Evolutionary conservation across 2,329 filamentous ascomycete species (phyloP).

Genomic region (Beauveria bassiana): DNA sequence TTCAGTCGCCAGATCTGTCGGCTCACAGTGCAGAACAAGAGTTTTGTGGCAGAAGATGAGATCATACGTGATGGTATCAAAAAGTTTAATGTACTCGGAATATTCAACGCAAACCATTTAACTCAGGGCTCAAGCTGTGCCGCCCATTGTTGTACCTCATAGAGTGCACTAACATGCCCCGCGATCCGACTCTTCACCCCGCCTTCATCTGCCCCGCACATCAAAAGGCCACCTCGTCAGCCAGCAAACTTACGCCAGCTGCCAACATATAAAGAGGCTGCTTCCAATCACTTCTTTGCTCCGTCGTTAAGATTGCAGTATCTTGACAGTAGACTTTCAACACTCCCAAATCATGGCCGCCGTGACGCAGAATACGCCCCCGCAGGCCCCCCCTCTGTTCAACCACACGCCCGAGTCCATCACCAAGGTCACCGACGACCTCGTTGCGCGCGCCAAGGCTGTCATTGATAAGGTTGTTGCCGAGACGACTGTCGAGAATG

Average conservation of each 20-base stretch:
- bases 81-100: too few relatives aligned
- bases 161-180: background rate
- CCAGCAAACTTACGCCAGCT: background rate
- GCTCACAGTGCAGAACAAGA: too few relatives aligned
- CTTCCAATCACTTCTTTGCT: background rate
- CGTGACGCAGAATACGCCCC: conserved; percentile 36
- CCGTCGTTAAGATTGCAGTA: background rate
- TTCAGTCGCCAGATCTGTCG: background rate
- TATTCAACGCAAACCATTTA: too few relatives aligned
- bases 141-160: background rate
- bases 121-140: background rate
- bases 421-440: conserved; percentile 55
- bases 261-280: background rate
- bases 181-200: conserved; percentile 4
- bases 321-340: background rate
- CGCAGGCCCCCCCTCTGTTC: conserved; percentile 71
- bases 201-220: conserved; percentile 3
- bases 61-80: too few relatives aligned
- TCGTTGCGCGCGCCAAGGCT: conserved; percentile 55
- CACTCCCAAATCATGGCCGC: background rate
- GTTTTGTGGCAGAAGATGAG: too few relatives aligned
- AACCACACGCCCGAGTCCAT: conserved; percentile 65
- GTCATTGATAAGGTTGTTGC: conserved; percentile 62
- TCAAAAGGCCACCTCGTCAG: background rate
- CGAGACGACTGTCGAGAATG: conserved; percentile 43